Conservation (phyloP, 2,329 filamentous ascomycete species). For the Amauroascus verrucosus region DNA sequence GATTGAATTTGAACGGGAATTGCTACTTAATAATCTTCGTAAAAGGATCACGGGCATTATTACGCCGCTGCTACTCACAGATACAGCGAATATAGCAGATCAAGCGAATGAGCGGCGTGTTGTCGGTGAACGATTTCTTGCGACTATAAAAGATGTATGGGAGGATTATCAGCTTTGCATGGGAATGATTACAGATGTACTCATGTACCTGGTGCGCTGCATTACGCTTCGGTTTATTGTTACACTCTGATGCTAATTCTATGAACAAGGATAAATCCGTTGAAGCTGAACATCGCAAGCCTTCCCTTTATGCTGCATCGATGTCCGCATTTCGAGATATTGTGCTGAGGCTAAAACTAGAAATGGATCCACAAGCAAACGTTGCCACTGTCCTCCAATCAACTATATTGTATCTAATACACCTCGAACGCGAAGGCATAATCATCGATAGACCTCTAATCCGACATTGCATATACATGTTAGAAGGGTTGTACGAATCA, state of each 20-base stretch:
- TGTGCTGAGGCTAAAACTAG: slow-evolving; percentile 56
- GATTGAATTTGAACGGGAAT: slow-evolving; percentile 67
- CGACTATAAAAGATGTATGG: slow-evolving; percentile 67
- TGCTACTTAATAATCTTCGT: slow-evolving; percentile 67
- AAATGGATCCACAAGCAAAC: slow-evolving; percentile 32
- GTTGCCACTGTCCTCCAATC: slow-evolving; percentile 67
- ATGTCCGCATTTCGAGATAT: slow-evolving; percentile 84
- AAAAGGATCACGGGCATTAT: slow-evolving; percentile 61
- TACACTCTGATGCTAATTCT: not conserved
- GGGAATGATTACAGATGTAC: slow-evolving; percentile 91
- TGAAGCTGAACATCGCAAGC: slow-evolving; percentile 58
- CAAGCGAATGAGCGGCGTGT: slow-evolving; percentile 66
- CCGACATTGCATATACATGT: slow-evolving; percentile 76
- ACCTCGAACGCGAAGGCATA: slow-evolving; percentile 84
- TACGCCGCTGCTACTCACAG: slow-evolving; percentile 55
- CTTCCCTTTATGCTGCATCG: slow-evolving; percentile 71
- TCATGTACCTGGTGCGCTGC: slow-evolving; percentile 74
- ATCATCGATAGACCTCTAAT: slow-evolving; percentile 75
- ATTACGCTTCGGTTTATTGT: not conserved
- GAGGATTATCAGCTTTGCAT: slow-evolving; percentile 83
- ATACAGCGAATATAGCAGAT: slow-evolving; percentile 42
- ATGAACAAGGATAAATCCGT: slow-evolving; percentile 62
- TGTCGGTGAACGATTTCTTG: slow-evolving; percentile 73
- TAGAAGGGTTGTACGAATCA: slow-evolving; percentile 76
- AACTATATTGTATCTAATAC: slow-evolving; percentile 80